Percentiles rank a stretch among this genome's conserved stretches.
Evolutionary conservation across 306 rosid species (phyloP).

Genomic region (Cajanus cajan): DNA sequence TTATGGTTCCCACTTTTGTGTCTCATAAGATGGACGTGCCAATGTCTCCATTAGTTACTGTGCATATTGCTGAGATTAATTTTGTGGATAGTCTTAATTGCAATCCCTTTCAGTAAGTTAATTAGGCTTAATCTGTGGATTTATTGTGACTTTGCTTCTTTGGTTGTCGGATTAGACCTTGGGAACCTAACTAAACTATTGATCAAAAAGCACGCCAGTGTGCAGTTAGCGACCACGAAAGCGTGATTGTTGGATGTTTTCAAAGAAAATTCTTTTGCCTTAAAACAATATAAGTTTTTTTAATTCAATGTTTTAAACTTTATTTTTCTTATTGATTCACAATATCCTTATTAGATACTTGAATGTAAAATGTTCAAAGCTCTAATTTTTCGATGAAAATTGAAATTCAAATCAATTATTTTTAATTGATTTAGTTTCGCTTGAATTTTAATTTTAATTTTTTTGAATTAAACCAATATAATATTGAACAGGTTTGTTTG

Average conservation of each 20-base stretch:
- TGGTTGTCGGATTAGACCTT: constrained; percentile 17
- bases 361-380: too few species aligned
- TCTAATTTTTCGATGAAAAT: too few species aligned
- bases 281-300: constrained; percentile 6
- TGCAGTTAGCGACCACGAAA: neutral
- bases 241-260: constrained; percentile 24
- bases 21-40: constrained; percentile 33
- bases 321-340: too few species aligned
- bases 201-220: constrained; percentile 34
- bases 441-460: too few species aligned
- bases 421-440: too few species aligned
- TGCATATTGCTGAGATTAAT: neutral
- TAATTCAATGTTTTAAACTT: neutral
- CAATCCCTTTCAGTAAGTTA: neutral
- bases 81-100: neutral
- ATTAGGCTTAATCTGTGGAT: constrained; percentile 8
- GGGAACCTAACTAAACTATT: constrained; percentile 33
- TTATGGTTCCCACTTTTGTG: constrained; percentile 45
- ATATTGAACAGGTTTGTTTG: too few species aligned
- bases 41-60: constrained; percentile 10
- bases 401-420: too few species aligned
- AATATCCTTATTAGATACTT: too few species aligned
- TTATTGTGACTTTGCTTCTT: constrained; percentile 4
- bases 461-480: too few species aligned
- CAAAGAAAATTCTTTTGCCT: constrained; percentile 2